Base-by-base conservation (phyloP, 805 yeast genomes). In the Kodamaea sagamina region DNA sequence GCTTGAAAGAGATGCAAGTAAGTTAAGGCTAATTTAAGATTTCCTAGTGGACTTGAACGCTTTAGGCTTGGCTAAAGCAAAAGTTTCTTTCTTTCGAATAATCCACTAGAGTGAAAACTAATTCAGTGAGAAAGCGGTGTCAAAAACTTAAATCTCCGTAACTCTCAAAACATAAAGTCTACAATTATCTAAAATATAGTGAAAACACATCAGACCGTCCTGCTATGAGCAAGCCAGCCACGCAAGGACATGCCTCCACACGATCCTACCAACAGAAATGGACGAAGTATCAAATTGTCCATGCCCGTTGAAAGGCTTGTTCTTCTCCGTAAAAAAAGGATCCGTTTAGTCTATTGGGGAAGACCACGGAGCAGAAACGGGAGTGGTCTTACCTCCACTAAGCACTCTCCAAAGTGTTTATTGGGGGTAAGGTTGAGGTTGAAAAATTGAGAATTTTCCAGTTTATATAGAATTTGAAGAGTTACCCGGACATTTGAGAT, bases 331-430 rank as follows among this genome's bases (percentile, higher is more conserved):
- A 61, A 72, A 52, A 25, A 42, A 56, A 79, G 82, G 71, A 79
- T 82, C 83, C 82, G 28, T 70, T 55, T 48, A 65, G 63, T 71
- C 81, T 64, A 77, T 67, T 57, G 75, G 51, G 51, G 65, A 59
- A 59, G 65, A 74, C 70, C 52, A 56, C 68, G 82, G 70, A 82
- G 82, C 84, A 79, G 84, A 79, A 78, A 67, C 65, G 73, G 83
- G 84, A 78, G 83, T 61, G 58, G 21, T 18, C 17, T 26, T 39
- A 18, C 39, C 45, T 41, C 37, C 39, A 38, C 5, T 22, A 8
- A 15, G 11, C 31, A 25, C 39, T 35, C 44, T 36, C 44, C 44
- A 26, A 36, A 32, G 41, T 34, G 36, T 5, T 21, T 17, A 32
- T 17, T 40, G 26, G 37, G 12, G 18, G 25, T 21, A 21, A 21